Percentiles rank a stretch among this genome's conserved stretches.
These are phyloP conservation scores for Colletotrichum sojae DNA, from an alignment of 2,329 filamentous ascomycete species.

Conservation along the genomic window DNA sequence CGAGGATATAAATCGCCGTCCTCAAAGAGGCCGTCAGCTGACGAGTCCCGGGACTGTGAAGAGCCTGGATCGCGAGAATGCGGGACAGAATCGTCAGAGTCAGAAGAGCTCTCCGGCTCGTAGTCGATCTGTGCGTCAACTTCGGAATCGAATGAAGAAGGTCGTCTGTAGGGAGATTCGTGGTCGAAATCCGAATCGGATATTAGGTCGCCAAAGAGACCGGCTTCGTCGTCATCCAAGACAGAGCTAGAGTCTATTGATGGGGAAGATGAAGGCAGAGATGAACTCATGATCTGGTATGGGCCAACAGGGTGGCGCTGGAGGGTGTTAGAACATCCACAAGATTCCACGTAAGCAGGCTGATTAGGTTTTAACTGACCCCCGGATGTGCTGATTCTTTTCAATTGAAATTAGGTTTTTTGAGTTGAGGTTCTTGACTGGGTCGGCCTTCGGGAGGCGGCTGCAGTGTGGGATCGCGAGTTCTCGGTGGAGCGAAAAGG, in stretches of 20 bases:
- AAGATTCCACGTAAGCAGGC: background rate
- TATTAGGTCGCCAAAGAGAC: constrained; percentile 1
- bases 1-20: constrained; percentile 12
- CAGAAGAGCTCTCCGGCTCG: constrained; percentile 3
- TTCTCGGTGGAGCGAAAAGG: constrained; percentile 15
- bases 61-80: constrained; percentile 11
- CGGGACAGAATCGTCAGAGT: constrained; percentile 1
- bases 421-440: background rate
- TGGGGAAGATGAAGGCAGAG: constrained; percentile 23
- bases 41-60: constrained; percentile 7
- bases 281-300: constrained; percentile 36
- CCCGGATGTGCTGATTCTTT: constrained; percentile 17
- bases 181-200: background rate
- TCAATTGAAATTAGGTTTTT: constrained; percentile 7
- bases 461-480: background rate
- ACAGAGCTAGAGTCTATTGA: constrained; percentile 6
- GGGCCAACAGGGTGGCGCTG: constrained; percentile 35
- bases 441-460: background rate
- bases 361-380: constrained; percentile 23
- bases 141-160: constrained; percentile 28
- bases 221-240: constrained; percentile 7
- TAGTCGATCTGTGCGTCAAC: constrained; percentile 28
- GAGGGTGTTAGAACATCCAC: background rate
- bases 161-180: constrained; percentile 13
- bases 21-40: background rate